Evolutionary conservation across 2,329 filamentous ascomycete genomes (phyloP), one percentile per base, ranked within the genome.

Genomic region (Diaporthe vexans): DNA sequence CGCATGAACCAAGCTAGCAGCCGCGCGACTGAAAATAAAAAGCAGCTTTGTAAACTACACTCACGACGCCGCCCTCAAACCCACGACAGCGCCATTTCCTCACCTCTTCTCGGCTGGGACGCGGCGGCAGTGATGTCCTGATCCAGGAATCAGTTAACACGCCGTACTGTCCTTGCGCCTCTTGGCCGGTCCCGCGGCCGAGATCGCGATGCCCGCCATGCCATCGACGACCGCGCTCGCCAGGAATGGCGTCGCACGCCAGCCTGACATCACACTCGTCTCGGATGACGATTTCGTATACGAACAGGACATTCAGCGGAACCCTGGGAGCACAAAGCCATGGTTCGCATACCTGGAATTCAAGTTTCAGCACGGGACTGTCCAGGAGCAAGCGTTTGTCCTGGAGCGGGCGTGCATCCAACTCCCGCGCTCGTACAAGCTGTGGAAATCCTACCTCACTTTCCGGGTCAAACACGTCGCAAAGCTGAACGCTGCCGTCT

Each of bases 361-460:
- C 88, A 99, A 99, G 85, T 86, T 91, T 78, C 94, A 95, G 79
- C 94, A 97, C 88, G 96, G 95, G 78, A 94, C 90, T 58, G 81
- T 94, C 57, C 91, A 94, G 71, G 96, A 98, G 85, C 96, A 97
- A 85, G 94, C 95, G 11, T 92, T 91, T 78, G 90, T 95, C 51
- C 93, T 98, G 86, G 97, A 98, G 85, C 91, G 97, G 81, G 96
- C 97, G 74, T 98, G 96, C 83, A 88, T 91, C 77, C 94, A 97
- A 79, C 89, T 99, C 59, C 97, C 97, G 67, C 91, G 97, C 78
- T 98, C 96, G 37, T 99, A 98, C 87, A 99, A 99, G 86, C 88
- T 99, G 65, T 99, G 97, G 97, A 98, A 98, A 85, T 92, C 97
- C 91, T 99, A 98, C 84, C 91, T 99, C 77, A 90, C 92, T 77